Conservation (phyloP, 2,329 filamentous ascomycete genomes). For the Diaporthe citrichinensis region DNA sequence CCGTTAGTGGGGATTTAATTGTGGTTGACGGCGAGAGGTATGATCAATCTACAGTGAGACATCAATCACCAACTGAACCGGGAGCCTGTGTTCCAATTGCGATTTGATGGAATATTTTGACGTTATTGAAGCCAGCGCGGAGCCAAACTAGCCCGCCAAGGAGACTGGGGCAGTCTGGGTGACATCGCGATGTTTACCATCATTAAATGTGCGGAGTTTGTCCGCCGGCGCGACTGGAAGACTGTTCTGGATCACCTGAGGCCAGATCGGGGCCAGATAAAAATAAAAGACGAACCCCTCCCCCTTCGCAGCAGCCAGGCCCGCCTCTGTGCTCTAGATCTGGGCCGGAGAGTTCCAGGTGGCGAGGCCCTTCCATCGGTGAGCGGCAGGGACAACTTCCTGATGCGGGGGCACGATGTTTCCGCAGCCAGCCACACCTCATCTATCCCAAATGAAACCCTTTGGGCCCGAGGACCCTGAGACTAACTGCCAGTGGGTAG, state of each 20-base stretch:
- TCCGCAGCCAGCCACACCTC: slow-evolving; percentile 27
- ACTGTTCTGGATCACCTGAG: slow-evolving; percentile 25
- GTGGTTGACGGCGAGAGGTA: background rate
- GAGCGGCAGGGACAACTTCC: slow-evolving; percentile 26
- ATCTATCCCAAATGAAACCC: slow-evolving; percentile 34
- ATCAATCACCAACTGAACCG: background rate
- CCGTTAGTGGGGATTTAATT: background rate
- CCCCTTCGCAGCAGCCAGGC: background rate
- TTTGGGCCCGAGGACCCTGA: slow-evolving; percentile 15
- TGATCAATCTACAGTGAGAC: background rate
- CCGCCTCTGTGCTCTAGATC: slow-evolving; percentile 2
- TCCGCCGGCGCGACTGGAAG: slow-evolving; percentile 6
- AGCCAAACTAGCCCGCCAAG: slow-evolving; percentile 21
- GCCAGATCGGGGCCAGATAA: background rate
- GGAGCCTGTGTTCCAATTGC: background rate
- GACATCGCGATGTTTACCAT: slow-evolving; percentile 27
- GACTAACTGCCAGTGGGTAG: slow-evolving; percentile 20
- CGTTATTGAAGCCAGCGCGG: slow-evolving; percentile 13
- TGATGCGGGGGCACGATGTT: slow-evolving; percentile 17
- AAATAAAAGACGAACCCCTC: background rate
- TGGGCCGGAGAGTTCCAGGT: slow-evolving; percentile 4
- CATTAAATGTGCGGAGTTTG: slow-evolving; percentile 26
- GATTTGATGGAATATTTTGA: slow-evolving; percentile 1
- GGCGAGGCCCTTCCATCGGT: slow-evolving; percentile 24
- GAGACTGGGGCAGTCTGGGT: background rate